A percentile compares a stretch with the other conserved stretches of the same genome.
phyloP scores from a whole-genome alignment of 2,329 filamentous ascomycete genomes.

The Arthroderma uncinatum region DNA sequence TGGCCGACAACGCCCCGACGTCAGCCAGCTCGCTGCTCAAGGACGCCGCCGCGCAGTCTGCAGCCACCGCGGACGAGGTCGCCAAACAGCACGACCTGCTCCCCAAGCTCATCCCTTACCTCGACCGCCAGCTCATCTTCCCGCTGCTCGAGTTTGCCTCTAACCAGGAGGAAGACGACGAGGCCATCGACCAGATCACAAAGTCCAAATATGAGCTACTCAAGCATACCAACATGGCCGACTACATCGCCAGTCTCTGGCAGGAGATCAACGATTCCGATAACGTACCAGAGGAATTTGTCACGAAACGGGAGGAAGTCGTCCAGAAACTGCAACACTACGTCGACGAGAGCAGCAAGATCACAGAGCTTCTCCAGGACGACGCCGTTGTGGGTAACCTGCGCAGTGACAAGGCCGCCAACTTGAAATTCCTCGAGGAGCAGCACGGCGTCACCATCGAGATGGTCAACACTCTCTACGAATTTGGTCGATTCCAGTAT shows the following conservation, averaged over 20 bases:
- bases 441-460: conserved; percentile 87
- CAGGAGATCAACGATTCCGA: conserved; percentile 74
- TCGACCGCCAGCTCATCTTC: conserved; percentile 94
- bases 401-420: conserved; percentile 93
- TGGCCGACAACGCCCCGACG: conserved; percentile 42
- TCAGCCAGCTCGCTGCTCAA: conserved; percentile 41
- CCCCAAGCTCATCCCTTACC: conserved; percentile 77
- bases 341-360: conserved; percentile 78
- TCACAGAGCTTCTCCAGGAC: conserved; percentile 73
- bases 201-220: conserved; percentile 86
- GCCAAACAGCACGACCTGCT: conserved; percentile 68
- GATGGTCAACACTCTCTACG: conserved; percentile 92
- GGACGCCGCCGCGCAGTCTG: conserved; percentile 37
- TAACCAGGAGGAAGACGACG: conserved; percentile 63
- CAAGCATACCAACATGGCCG: conserved; percentile 97
- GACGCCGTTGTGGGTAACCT: conserved; percentile 85
- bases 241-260: conserved; percentile 88
- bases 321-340: conserved; percentile 70
- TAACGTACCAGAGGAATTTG: conserved; percentile 71
- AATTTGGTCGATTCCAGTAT: conserved; percentile 96
- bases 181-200: conserved; percentile 55
- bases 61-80: conserved; percentile 41
- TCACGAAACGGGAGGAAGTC: conserved; percentile 80
- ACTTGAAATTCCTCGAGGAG: conserved; percentile 96
- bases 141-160: conserved; percentile 87